Percentiles rank a stretch among this genome's conserved stretches.
These are phyloP conservation scores for Botrytis fragariae DNA, from an alignment of 2,329 filamentous ascomycete species.

Conservation along the genomic window DNA sequence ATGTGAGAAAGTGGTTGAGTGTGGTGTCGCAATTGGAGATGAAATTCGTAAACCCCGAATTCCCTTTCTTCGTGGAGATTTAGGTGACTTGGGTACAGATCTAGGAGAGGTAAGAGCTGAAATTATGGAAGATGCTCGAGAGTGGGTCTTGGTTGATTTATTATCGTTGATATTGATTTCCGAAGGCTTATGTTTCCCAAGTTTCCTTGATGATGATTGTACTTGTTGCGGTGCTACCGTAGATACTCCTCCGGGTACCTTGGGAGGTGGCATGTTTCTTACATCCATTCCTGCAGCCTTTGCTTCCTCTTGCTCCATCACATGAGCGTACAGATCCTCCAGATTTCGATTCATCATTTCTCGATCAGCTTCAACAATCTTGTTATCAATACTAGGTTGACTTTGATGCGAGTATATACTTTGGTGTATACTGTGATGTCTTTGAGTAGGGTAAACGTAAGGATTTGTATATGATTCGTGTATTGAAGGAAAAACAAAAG, in stretches of 20 bases:
- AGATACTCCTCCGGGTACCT: constrained; percentile 31
- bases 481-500: constrained; percentile 15
- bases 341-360: constrained; percentile 77
- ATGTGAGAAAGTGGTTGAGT: constrained; percentile 58
- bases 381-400: constrained; percentile 62
- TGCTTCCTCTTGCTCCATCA: constrained; percentile 82
- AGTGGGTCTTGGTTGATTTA: constrained; percentile 47
- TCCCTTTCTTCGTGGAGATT: constrained; percentile 42
- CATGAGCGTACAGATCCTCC: constrained; percentile 86
- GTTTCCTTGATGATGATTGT: constrained; percentile 43
- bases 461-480: constrained; percentile 36
- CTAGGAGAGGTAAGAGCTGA: constrained; percentile 55
- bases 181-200: constrained; percentile 47
- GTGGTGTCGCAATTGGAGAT: constrained; percentile 63
- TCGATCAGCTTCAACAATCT: constrained; percentile 71
- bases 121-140: constrained; percentile 57
- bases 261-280: constrained; percentile 42
- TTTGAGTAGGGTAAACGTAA: constrained; percentile 48
- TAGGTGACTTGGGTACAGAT: not conserved
- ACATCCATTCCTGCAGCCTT: constrained; percentile 56
- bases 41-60: constrained; percentile 57
- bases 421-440: constrained; percentile 21
- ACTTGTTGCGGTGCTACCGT: constrained; percentile 35
- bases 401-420: constrained; percentile 19
- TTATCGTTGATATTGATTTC: constrained; percentile 43